Evolutionary conservation across 2,329 filamentous ascomycete species (phyloP).

Genomic region (Exophiala xenobiotica): DNA sequence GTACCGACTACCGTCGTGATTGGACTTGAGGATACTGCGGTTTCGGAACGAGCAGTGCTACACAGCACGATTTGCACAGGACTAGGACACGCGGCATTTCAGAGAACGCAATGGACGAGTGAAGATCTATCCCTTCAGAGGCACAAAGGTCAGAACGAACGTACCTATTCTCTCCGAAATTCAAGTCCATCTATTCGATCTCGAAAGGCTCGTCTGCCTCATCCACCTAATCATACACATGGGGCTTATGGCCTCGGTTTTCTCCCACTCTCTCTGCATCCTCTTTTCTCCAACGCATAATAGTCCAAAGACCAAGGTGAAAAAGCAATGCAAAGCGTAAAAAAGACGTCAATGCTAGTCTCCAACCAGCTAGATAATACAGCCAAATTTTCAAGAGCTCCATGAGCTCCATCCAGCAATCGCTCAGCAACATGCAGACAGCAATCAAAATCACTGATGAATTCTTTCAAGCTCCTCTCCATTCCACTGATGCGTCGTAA

Average conservation of each 20-base stretch:
- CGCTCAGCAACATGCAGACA: constrained; percentile 6
- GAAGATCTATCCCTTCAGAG: no score
- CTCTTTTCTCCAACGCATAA: constrained; percentile 17
- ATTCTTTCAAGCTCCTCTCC: not conserved
- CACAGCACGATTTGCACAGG: no score
- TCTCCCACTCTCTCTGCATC: not conserved
- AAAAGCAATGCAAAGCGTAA: constrained; percentile 9
- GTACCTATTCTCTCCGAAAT: not conserved
- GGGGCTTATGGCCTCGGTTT: not conserved
- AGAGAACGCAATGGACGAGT: no score
- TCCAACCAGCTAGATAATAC: constrained; percentile 23
- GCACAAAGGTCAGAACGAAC: no score
- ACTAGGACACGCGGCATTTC: no score
- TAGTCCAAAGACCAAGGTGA: constrained; percentile 8
- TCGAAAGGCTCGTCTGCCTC: not conserved
- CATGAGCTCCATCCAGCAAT: not conserved
- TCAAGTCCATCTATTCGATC: not conserved
- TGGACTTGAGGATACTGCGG: no score
- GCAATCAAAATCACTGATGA: not conserved
- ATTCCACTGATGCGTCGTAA: not conserved
- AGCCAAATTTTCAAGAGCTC: constrained; percentile 15
- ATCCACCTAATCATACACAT: constrained; percentile 16
- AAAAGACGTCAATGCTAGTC: constrained; percentile 19
- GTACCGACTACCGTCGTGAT: no score
- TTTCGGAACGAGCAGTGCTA: no score